phyloP scores from a whole-genome alignment of 78 protist genomes.

The Dictyostelium brefeldianum region DNA sequence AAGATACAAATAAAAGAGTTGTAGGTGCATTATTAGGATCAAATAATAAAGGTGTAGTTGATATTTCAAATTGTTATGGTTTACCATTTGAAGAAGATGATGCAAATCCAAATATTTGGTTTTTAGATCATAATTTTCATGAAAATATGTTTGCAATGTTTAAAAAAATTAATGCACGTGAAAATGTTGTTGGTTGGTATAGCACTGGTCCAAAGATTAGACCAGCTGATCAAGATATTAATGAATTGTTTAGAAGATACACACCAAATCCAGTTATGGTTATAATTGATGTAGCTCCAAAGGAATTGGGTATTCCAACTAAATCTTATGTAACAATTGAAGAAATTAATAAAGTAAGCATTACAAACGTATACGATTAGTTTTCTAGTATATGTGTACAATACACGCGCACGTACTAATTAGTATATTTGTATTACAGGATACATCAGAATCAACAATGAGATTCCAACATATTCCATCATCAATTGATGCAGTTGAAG shows the following conservation, averaged over 20 bases:
- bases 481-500: conserved; percentile 95
- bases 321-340: conserved; percentile 94
- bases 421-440: conserved; percentile 30
- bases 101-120: conserved; percentile 93
- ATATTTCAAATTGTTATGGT: conserved; percentile 95
- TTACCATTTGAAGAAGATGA: conserved; percentile 98
- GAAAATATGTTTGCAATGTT: conserved; percentile 97
- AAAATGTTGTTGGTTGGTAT: conserved; percentile 98
- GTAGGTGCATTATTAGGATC: conserved; percentile 97
- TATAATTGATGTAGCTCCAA: conserved; percentile 93
- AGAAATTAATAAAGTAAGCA: conserved; percentile 90
- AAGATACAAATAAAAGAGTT: conserved; percentile 90
- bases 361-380: neutral
- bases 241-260: conserved; percentile 92
- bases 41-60: conserved; percentile 83
- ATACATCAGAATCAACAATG: conserved; percentile 84
- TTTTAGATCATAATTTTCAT: conserved; percentile 95
- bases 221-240: conserved; percentile 92
- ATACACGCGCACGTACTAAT: too few relatives aligned
- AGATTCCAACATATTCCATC: conserved; percentile 94
- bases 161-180: conserved; percentile 96
- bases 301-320: conserved; percentile 90
- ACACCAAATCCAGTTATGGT: conserved; percentile 91
- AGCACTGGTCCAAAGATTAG: conserved; percentile 97
- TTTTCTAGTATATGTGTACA: neutral